Evolutionary conservation across 2,329 filamentous ascomycete species (phyloP), one percentile per base, ranked within the genome.

Genomic region (Exophiala aquamarina): DNA sequence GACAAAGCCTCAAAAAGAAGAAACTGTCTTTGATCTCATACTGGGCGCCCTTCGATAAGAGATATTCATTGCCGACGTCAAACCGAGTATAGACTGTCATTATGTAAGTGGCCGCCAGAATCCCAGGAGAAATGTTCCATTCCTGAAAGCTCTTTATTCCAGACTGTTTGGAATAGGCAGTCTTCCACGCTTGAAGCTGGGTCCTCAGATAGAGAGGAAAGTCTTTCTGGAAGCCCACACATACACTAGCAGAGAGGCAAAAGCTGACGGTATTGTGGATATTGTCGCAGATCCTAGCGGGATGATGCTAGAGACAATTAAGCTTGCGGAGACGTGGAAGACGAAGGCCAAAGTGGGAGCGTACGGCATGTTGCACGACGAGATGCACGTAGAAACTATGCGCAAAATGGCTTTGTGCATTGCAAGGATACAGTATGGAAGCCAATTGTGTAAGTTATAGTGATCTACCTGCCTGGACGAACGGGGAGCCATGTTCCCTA

Each of bases 191-290:
- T 63, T 77, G 6, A 79, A 79, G 52, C 66, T 79, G 3, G 66
- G 62, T 0, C 73, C 75, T 7, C 66, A 71, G 31, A 61, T 78
- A 10, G 75, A 75, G n/a, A 63, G 75, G 3, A 77, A 76, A 57
- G 77, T 79, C 73, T 59, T 79, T 14, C 64, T 79, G 2, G 75
- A 79, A 56, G 77, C 75, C 10, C 72, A 79, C 47, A 66, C 62
- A 28, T 80, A 72, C 72, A 80, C 76, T 1, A 76, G 72, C 0
- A 66, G 70, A 49, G 67, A 77, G 49, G 76, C 76, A 3, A 47
- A 74, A 4, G 59, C 65, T 41, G 76, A 79, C 57, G 76, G 75
- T 0, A 73, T 79, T 45, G 76, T 80, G 4, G 76, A 80, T 62
- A 68, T 66, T 26, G 59, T 78, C 48, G 74, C 71, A 3, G 63